These are phyloP conservation scores for Lyophyllum decastes DNA, from an alignment of 768 basidiomycete genomes.

Conservation along the genomic window DNA sequence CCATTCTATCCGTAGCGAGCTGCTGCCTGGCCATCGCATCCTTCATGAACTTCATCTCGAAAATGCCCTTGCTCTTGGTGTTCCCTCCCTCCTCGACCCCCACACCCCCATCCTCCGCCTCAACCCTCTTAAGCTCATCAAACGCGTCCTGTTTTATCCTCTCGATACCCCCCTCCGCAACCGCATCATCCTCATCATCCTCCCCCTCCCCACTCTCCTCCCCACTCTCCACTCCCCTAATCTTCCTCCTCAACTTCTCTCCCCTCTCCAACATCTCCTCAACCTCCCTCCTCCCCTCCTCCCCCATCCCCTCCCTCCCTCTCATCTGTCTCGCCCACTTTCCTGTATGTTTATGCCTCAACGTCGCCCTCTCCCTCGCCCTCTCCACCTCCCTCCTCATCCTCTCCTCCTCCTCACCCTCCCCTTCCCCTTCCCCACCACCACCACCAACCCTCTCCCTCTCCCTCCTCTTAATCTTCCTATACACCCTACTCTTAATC, in stretches of 20 bases:
- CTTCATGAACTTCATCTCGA: constrained; percentile 99
- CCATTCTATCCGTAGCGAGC: constrained; percentile 56
- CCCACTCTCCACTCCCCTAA: constrained; percentile 63
- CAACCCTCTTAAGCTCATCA: constrained; percentile 67
- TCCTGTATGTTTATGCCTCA: constrained; percentile 85
- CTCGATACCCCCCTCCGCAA: constrained; percentile 35
- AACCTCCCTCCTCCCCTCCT: constrained; percentile 65
- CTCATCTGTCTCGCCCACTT: constrained; percentile 85
- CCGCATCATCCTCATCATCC: constrained; percentile 47
- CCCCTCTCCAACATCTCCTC: constrained; percentile 84
- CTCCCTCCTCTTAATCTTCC: constrained; percentile 81
- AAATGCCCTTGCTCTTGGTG: constrained; percentile 74
- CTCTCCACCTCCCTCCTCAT: constrained; percentile 77
- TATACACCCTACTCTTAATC: constrained; percentile 95
- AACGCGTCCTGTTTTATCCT: constrained; percentile 71
- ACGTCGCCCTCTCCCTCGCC: constrained; percentile 86
- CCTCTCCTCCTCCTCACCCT: constrained; percentile 48
- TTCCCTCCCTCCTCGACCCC: constrained; percentile 24
- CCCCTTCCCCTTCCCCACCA: constrained; percentile 42
- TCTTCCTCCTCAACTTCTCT: constrained; percentile 76
- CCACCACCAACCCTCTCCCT: constrained; percentile 59
- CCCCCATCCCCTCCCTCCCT: constrained; percentile 53
- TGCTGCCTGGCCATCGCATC: constrained; percentile 77
- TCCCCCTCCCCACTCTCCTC: constrained; percentile 42
- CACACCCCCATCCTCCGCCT: constrained; percentile 35